Evolutionary conservation across 2,329 filamentous ascomycete species (phyloP).

Genomic region (Clarireedia paspali): DNA sequence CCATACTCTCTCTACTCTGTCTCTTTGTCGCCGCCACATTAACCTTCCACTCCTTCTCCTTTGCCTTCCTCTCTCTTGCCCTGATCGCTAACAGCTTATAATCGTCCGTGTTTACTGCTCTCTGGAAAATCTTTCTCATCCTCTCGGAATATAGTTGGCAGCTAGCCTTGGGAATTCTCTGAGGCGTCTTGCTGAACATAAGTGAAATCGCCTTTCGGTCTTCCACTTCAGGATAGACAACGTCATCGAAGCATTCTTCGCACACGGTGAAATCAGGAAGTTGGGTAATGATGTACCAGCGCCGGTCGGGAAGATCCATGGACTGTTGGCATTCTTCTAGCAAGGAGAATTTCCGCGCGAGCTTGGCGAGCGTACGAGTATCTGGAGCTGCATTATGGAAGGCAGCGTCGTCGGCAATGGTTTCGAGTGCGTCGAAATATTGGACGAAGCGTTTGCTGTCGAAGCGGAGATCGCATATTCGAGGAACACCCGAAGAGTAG

Average conservation of each 20-base stretch:
- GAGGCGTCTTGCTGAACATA: constrained; percentile 56
- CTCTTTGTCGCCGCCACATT: constrained; percentile 18
- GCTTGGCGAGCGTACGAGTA: constrained; percentile 19
- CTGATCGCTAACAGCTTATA: constrained; percentile 52
- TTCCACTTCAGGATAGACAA: constrained; percentile 62
- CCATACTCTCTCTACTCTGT: constrained; percentile 7
- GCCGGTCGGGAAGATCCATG: constrained; percentile 46
- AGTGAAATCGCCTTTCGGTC: constrained; percentile 49
- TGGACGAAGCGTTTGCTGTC: constrained; percentile 47
- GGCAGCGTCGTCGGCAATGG: constrained; percentile 43
- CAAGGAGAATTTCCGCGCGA: constrained; percentile 18
- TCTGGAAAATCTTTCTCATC: constrained; percentile 68
- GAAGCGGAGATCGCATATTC: constrained; percentile 63
- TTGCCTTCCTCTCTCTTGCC: constrained; percentile 44
- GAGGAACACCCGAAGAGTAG: constrained; percentile 38
- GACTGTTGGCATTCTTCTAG: constrained; percentile 30
- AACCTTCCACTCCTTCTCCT: constrained; percentile 20
- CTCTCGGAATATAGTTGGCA: constrained; percentile 77
- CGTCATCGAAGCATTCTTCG: constrained; percentile 75
- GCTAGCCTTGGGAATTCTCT: constrained; percentile 43
- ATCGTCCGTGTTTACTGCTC: constrained; percentile 60
- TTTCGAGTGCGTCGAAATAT: constrained; percentile 56
- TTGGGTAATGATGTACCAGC: constrained; percentile 72
- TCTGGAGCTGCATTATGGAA: constrained; percentile 21
- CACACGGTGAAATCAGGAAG: constrained; percentile 78